Base-by-base conservation (phyloP, 2,329 filamentous ascomycete species). In the Trichophyton rubrum region DNA sequence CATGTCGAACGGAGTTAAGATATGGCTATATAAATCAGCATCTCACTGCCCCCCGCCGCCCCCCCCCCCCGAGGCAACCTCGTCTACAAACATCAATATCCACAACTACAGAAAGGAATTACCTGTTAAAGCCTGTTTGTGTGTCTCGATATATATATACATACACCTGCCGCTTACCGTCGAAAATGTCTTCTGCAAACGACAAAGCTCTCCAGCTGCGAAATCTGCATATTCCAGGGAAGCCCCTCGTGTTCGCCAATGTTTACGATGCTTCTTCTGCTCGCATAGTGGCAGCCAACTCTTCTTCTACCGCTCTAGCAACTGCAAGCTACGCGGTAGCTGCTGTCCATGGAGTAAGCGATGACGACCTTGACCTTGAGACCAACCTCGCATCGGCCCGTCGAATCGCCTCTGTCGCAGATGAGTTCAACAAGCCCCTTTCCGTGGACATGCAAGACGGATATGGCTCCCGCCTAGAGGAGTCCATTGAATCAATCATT, bases 391-490 rank as follows among this genome's bases (percentile, higher is more conserved):
- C 72, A 1, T 77, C 77, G 9, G 72, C 81, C 40, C 64, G 68
- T 3, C 69, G 69, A 9, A 76, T 85, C 60, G 76, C 77, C 0
- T 69, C 72, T 1, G 68, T 79, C 3, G 75, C 76, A 11, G 67
- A 67, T 9, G 65, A 71, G 11, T 70, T 73, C 41, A 70, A 73
- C 4, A 71, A 80, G 1, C 80, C 82, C 0, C 68, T 86, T 0
- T 81, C 79, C 0, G 80, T 79, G 3, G 83, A 86, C 66, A 68
- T 85, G 1, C 82, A 85, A 68, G 83, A 86, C 65, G 83, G 82
- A 0, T 86, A 84, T 63, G 79, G 78, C 1, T 69, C 75, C 1
- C 66, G 67, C 20, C 73, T 82, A 1, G 75, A 72, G 3, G 73
- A 77, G 3, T 78, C 74, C 0, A 72, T 84, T 1, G 67, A 69